Conservation (phyloP, 1,139 yeast genomes). For the Taphrina deformans region DNA sequence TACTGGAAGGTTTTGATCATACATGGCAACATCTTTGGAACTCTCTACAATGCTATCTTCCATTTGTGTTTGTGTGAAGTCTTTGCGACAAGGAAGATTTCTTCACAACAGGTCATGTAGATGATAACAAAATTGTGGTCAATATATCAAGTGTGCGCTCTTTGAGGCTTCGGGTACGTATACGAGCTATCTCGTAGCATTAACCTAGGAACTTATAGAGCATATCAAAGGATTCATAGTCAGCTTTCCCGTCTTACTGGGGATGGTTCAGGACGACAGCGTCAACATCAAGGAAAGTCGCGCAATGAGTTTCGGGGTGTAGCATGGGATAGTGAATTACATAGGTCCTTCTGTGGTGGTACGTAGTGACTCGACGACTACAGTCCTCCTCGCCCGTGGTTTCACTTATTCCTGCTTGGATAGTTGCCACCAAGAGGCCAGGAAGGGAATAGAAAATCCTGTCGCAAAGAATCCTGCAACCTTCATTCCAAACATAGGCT, state of each 20-base stretch:
- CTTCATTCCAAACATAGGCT: conserved; percentile 28
- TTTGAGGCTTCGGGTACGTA: neutral
- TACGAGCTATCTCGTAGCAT: neutral
- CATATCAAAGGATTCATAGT: neutral
- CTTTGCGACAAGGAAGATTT: neutral
- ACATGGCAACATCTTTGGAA: conserved; percentile 10
- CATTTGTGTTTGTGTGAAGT: neutral
- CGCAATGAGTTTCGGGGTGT: too few species aligned
- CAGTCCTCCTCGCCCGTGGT: too few species aligned
- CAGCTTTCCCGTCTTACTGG: too few species aligned
- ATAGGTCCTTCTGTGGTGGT: too few species aligned
- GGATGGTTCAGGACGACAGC: too few species aligned
- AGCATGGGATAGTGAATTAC: too few species aligned
- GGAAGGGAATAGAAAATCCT: conserved; percentile 32
- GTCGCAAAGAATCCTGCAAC: conserved; percentile 30
- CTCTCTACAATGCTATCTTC: neutral
- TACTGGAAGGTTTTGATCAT: neutral
- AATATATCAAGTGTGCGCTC: neutral
- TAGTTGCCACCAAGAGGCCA: conserved; percentile 32
- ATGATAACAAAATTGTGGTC: neutral
- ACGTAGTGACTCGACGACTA: too few species aligned
- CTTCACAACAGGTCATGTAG: neutral
- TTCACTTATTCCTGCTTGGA: conserved; percentile 27
- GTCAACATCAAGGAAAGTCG: too few species aligned
- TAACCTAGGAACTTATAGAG: neutral